A percentile compares a stretch with the other conserved stretches of the same genome.
phyloP scores from a whole-genome alignment of 805 yeast species.

The Schizosaccharomyces osmophilus region DNA sequence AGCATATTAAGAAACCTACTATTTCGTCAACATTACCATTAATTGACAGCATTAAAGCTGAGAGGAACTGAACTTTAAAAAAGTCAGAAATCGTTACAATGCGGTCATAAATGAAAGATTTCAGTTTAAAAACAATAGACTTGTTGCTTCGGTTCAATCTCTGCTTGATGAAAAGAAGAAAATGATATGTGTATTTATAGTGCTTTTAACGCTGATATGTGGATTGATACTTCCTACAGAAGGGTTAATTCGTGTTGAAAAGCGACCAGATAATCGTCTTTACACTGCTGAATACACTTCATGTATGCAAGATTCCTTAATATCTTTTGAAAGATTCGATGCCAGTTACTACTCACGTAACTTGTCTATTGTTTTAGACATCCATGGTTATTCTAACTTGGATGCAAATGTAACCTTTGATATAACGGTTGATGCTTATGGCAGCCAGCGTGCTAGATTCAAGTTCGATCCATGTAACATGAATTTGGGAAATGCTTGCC shows the following conservation, averaged over 20 bases:
- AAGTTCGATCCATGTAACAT: constrained; percentile 13
- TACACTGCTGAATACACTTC: not conserved
- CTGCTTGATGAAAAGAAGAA: not conserved
- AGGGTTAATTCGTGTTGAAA: not conserved
- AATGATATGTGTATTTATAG: not conserved
- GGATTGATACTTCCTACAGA: not conserved
- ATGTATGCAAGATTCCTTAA: not conserved
- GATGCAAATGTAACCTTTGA: not conserved
- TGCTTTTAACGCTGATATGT: not conserved
- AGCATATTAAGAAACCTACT: not conserved
- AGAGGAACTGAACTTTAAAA: not conserved
- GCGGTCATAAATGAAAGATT: not conserved
- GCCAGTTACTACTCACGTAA: not conserved
- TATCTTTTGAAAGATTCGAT: not conserved
- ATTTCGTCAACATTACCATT: not conserved
- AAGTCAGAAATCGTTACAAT: not conserved
- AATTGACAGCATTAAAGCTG: not conserved
- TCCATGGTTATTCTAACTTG: not conserved
- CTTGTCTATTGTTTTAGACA: not conserved
- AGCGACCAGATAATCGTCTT: not conserved
- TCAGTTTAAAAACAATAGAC: not conserved
- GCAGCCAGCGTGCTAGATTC: constrained; percentile 10
- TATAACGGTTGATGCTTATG: constrained; percentile 11
- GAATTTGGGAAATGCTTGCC: constrained; percentile 13
- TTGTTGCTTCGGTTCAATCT: not conserved